These are phyloP conservation scores for Rhizopus sp. DNA, from an alignment of 371 early-diverging fungal genomes.

Conservation along the genomic window DNA sequence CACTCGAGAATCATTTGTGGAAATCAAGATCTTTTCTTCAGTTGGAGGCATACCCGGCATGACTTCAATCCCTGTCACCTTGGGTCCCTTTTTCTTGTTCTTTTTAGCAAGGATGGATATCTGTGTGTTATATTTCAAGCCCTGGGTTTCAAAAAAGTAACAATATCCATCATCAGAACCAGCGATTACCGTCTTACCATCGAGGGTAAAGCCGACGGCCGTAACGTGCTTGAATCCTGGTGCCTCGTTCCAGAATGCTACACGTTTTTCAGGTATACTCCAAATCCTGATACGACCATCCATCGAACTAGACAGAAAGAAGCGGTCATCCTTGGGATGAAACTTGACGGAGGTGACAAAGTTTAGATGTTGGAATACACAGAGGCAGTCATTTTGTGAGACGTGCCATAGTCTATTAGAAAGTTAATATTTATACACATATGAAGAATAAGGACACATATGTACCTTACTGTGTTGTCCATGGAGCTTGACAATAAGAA, in stretches of 20 bases:
- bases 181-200: slow-evolving; percentile 70
- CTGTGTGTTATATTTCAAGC: slow-evolving; percentile 76
- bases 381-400: slow-evolving; percentile 68
- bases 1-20: slow-evolving; percentile 82
- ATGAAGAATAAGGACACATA: neutral
- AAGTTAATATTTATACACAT: neutral
- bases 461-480: slow-evolving; percentile 75
- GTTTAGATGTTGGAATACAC: slow-evolving; percentile 76
- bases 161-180: slow-evolving; percentile 81
- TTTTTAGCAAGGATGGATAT: slow-evolving; percentile 59
- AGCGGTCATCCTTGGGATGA: slow-evolving; percentile 85
- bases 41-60: slow-evolving; percentile 55
- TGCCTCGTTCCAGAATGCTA: slow-evolving; percentile 75
- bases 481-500: slow-evolving; percentile 83
- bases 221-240: slow-evolving; percentile 72
- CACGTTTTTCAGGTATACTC: slow-evolving; percentile 79
- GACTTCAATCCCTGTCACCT: slow-evolving; percentile 75
- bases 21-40: slow-evolving; percentile 63
- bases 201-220: slow-evolving; percentile 73
- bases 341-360: slow-evolving; percentile 80
- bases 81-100: slow-evolving; percentile 52
- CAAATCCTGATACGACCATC: slow-evolving; percentile 82
- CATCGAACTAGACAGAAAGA: slow-evolving; percentile 76
- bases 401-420: slow-evolving; percentile 78
- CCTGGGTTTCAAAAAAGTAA: slow-evolving; percentile 79